phyloP scores from a whole-genome alignment of 306 rosid species.

The Biancaea sappan region DNA sequence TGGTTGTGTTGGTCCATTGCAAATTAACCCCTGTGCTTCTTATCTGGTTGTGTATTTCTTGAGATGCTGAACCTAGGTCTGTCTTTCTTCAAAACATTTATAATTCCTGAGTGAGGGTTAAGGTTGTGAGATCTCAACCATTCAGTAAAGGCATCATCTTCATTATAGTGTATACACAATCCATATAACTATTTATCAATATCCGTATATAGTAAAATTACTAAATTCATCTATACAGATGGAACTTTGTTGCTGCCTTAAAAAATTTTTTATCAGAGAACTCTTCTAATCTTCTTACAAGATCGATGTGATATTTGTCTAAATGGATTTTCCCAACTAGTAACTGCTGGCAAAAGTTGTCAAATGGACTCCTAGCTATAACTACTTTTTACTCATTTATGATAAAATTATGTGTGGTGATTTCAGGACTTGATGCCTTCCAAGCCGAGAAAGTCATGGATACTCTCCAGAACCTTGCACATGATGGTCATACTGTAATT shows the following conservation, averaged over 20 bases:
- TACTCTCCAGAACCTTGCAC: constrained; percentile 83
- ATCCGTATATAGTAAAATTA: background rate
- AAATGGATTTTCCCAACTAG: constrained; percentile 3
- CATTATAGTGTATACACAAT: background rate
- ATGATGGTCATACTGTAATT: constrained; percentile 92
- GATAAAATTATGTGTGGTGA: constrained; percentile 34
- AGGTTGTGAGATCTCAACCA: background rate
- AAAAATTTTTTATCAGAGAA: background rate
- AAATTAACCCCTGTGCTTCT: background rate
- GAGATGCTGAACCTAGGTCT: background rate
- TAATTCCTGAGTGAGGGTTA: background rate
- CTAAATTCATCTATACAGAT: background rate
- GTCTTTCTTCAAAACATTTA: background rate
- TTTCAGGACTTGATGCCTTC: constrained; percentile 93
- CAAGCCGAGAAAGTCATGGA: constrained; percentile 97
- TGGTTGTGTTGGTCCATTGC: background rate
- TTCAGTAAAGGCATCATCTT: background rate
- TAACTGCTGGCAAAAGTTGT: constrained; percentile 1
- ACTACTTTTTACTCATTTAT: background rate
- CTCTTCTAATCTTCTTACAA: constrained; percentile 1
- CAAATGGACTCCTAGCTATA: constrained; percentile 6
- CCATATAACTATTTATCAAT: background rate
- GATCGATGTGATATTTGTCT: background rate
- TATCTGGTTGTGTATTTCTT: background rate
- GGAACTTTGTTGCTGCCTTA: background rate